Base-by-base conservation (phyloP, 73 alveolate species). In the Halteria grandinella region DNA sequence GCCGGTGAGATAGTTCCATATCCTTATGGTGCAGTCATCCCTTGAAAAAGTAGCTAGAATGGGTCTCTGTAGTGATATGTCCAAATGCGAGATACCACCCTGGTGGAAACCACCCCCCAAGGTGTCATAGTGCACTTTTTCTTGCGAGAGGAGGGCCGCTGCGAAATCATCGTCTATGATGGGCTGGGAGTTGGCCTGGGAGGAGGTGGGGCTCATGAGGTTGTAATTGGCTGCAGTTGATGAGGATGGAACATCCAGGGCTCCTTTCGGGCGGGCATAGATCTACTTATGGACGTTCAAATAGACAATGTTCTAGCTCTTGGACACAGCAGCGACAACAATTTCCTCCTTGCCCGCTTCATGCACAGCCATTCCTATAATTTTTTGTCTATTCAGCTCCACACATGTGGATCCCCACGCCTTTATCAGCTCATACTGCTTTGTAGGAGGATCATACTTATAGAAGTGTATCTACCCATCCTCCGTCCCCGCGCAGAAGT, bases 1-100 rank as follows among this genome's bases (percentile, higher is more conserved):
- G 15, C 78, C 74, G 29, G 96, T 93, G 25, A 82, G 72, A 69
- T 93, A 97, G 77, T 97, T 97, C 99, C 99, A 97, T 6, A 95
- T 89, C 74, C 99, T 84, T 6, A 97, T 91, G 0, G 99, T 77
- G 58, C 93, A 76, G 83, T 97, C 99, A 2, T 79, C 89, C 27
- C 55, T 33, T 0, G 83, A 64, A 20, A 70, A 40, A 6, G 99
- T 97, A n/a, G 90, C 98, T 21, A 97, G 71, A 1, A 97, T 74
- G 10, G 99, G 99, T 63, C 99, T 94, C 69, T 95, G 88, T 0
- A 93, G 51, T 21, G 97, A 92, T 6, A 95, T 97, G 77, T 97
- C 99, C 93, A 97, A 82, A 24, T 83, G 83, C 0, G 95, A 75
- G 17, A 92, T 90, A 17, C 98, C 94, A 0, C 98, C 99, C 52